A percentile compares a stretch with the other conserved stretches of the same genome.
These are phyloP conservation scores for Inga leiocalycina DNA, from an alignment of 306 rosid species.

Conservation along the genomic window DNA sequence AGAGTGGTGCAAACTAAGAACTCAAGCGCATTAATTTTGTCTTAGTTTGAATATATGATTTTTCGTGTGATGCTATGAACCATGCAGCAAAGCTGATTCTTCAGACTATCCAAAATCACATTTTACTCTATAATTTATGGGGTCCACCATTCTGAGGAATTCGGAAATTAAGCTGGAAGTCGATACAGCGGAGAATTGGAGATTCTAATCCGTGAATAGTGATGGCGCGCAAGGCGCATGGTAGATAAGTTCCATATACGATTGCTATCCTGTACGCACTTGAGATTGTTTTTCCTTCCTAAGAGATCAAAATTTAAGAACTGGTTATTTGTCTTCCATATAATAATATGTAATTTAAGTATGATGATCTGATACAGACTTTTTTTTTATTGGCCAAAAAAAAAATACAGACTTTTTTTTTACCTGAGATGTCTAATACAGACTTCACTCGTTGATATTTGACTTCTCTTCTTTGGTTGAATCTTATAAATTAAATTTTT, in stretches of 20 bases:
- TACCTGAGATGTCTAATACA: too few relatives aligned
- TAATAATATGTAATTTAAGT: too few relatives aligned
- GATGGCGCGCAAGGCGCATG: not conserved
- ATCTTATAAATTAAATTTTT: too few relatives aligned
- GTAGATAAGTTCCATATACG: not conserved
- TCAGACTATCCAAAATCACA: not conserved
- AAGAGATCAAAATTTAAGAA: too few relatives aligned
- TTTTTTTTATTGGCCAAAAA: too few relatives aligned
- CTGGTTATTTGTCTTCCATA: too few relatives aligned
- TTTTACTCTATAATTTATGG: not conserved
- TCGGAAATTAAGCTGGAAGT: not conserved
- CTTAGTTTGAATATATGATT: not conserved
- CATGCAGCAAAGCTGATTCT: not conserved
- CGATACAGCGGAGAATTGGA: not conserved
- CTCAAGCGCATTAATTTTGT: not conserved
- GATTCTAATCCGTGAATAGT: not conserved
- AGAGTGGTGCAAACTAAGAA: conserved; percentile 9
- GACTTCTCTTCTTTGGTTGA: too few relatives aligned
- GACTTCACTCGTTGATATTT: too few relatives aligned
- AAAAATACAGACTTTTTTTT: too few relatives aligned
- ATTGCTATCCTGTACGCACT: not conserved
- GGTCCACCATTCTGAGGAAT: not conserved
- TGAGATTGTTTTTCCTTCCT: not conserved
- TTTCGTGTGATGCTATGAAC: not conserved
- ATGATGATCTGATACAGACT: too few relatives aligned